These are phyloP conservation scores for Lactarius deliciosus DNA, from an alignment of 768 basidiomycete species.

Conservation along the genomic window DNA sequence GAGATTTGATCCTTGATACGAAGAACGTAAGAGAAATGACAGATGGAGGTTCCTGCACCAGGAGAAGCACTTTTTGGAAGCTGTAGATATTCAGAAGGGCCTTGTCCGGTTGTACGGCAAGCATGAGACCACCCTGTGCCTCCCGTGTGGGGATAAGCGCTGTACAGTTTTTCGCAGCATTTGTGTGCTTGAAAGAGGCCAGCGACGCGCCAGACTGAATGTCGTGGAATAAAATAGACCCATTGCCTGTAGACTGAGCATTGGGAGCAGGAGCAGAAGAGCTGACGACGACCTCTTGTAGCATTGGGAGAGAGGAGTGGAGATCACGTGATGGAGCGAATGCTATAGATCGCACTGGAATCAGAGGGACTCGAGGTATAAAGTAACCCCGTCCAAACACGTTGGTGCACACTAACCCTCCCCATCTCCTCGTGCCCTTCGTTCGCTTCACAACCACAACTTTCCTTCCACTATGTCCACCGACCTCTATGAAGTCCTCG, in stretches of 20 bases:
- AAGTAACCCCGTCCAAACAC: constrained; percentile 14
- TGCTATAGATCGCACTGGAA: background rate
- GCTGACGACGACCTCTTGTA: constrained; percentile 70
- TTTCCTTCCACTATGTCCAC: constrained; percentile 44
- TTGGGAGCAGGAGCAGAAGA: constrained; percentile 52
- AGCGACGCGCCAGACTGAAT: constrained; percentile 72
- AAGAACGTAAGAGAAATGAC: constrained; percentile 9
- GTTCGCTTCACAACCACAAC: background rate
- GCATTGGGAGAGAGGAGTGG: constrained; percentile 42
- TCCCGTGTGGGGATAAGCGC: constrained; percentile 63
- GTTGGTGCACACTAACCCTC: constrained; percentile 1
- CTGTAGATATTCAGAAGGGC: constrained; percentile 86
- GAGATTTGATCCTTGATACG: constrained; percentile 79
- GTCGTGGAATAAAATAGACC: constrained; percentile 76
- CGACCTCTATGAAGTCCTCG: constrained; percentile 65
- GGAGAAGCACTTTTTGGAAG: constrained; percentile 78
- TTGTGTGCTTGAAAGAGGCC: constrained; percentile 88
- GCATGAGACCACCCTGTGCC: constrained; percentile 79
- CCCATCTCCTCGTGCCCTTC: constrained; percentile 21
- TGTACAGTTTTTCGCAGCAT: constrained; percentile 61
- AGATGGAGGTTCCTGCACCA: constrained; percentile 1
- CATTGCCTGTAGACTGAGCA: constrained; percentile 45
- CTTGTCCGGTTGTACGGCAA: constrained; percentile 87
- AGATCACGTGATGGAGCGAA: constrained; percentile 7
- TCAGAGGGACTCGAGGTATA: background rate